phyloP scores from a whole-genome alignment of 352 stramenopile genomes.

The Globisporangium carolinianum region DNA sequence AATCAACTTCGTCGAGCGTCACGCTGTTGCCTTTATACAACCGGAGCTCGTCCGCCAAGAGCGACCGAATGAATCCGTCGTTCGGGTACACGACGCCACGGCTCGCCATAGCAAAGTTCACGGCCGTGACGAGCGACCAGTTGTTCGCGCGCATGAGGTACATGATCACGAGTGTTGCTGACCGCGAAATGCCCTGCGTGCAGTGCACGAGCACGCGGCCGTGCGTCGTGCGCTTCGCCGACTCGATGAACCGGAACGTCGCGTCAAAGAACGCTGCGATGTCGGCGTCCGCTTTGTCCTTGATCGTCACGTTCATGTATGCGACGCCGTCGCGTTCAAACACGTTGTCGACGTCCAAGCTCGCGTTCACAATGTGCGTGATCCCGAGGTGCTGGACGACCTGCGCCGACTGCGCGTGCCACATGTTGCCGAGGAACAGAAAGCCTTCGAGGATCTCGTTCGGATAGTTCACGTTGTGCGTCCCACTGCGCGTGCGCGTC shows the following conservation, averaged over 20 bases:
- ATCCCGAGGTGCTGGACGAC: slow-evolving; percentile 76
- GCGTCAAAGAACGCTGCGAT: slow-evolving; percentile 67
- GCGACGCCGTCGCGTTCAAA: slow-evolving; percentile 60
- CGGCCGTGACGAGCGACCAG: slow-evolving; percentile 76
- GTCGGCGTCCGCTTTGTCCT: slow-evolving; percentile 63
- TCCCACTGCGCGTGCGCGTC: slow-evolving; percentile 73
- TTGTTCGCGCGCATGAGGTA: slow-evolving; percentile 82
- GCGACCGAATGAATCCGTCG: slow-evolving; percentile 64
- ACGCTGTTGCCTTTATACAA: slow-evolving; percentile 79
- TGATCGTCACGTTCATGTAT: slow-evolving; percentile 80
- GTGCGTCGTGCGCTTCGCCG: slow-evolving; percentile 66
- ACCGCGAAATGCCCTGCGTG: slow-evolving; percentile 80
- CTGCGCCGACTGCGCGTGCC: slow-evolving; percentile 74
- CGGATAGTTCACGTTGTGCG: slow-evolving; percentile 84
- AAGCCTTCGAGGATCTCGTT: slow-evolving; percentile 86
- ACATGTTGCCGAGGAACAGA: slow-evolving; percentile 86
- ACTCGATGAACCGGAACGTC: slow-evolving; percentile 73
- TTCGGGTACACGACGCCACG: slow-evolving; percentile 81
- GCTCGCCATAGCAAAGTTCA: slow-evolving; percentile 74
- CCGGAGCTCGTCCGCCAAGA: slow-evolving; percentile 73
- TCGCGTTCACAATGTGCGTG: slow-evolving; percentile 83
- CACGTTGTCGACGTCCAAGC: slow-evolving; percentile 67
- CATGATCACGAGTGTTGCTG: slow-evolving; percentile 78
- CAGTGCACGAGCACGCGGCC: slow-evolving; percentile 79
- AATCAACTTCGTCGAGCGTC: slow-evolving; percentile 58